Conservation (phyloP, 2,329 filamentous ascomycete species). For the Aspergillus ibericus region DNA sequence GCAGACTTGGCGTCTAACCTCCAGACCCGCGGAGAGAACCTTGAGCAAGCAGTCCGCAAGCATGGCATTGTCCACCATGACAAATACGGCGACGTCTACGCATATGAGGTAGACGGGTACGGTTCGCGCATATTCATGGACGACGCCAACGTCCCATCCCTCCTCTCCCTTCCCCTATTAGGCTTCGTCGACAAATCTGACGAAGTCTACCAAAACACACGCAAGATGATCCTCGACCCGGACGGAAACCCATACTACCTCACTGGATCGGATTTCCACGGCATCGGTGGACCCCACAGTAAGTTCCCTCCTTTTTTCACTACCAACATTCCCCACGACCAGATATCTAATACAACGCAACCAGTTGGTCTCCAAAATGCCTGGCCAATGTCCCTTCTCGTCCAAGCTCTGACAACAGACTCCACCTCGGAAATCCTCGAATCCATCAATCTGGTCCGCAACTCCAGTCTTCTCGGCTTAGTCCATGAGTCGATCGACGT, state of each 20-base stretch:
- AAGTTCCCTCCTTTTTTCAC: conserved; percentile 24
- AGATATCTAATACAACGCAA: conserved; percentile 35
- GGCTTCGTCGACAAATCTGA: conserved; percentile 62
- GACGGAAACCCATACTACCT: conserved; percentile 86
- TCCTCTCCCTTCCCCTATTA: conserved; percentile 60
- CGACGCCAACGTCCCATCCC: conserved; percentile 64
- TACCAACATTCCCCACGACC: background rate
- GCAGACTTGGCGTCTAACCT: conserved; percentile 51
- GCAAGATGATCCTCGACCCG: conserved; percentile 75
- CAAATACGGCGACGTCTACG: conserved; percentile 60
- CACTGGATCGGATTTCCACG: conserved; percentile 71
- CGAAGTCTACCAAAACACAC: conserved; percentile 79
- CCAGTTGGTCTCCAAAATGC: conserved; percentile 82
- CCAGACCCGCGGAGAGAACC: conserved; percentile 60
- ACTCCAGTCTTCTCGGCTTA: conserved; percentile 72
- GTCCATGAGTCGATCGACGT: conserved; percentile 94
- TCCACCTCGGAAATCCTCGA: conserved; percentile 76
- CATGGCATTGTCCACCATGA: conserved; percentile 66
- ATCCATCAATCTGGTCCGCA: conserved; percentile 72
- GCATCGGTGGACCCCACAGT: conserved; percentile 78
- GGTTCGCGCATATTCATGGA: conserved; percentile 64
- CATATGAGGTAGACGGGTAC: conserved; percentile 66
- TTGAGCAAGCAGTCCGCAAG: conserved; percentile 77
- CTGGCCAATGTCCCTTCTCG: conserved; percentile 93
- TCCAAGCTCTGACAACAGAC: conserved; percentile 86